A percentile compares a stretch with the other conserved stretches of the same genome.
Conservation (phyloP, 1,139 yeast species). For the Debaryomyces subglobosus region DNA sequence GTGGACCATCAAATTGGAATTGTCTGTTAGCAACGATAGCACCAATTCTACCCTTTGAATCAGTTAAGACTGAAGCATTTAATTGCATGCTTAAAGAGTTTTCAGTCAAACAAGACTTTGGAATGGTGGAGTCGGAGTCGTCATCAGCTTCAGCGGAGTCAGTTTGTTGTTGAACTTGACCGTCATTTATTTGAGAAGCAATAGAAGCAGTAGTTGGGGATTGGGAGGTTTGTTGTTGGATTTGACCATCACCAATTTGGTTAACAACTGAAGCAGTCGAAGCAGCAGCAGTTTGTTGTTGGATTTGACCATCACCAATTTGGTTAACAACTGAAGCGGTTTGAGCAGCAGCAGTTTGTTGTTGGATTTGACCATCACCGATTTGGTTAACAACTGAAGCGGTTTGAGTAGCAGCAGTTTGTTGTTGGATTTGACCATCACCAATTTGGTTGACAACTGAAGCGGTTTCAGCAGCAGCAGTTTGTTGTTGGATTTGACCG, state of each 20-base stretch:
- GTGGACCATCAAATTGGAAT: conserved; percentile 89
- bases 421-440: conserved; percentile 47
- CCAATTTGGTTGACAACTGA: conserved; percentile 32
- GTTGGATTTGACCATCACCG: conserved; percentile 40
- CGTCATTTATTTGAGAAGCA: conserved; percentile 37
- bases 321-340: conserved; percentile 50
- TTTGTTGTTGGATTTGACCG: conserved; percentile 45
- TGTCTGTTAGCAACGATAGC: conserved; percentile 85
- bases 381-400: conserved; percentile 37
- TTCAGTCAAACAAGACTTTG: conserved; percentile 48
- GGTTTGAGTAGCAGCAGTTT: conserved; percentile 30
- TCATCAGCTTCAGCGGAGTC: conserved; percentile 18
- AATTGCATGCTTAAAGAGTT: conserved; percentile 61
- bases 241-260: conserved; percentile 42
- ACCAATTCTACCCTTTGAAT: conserved; percentile 71
- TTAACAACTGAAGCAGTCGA: conserved; percentile 27
- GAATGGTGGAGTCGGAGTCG: conserved; percentile 14
- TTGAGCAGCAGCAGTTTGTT: conserved; percentile 29
- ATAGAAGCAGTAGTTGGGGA: conserved; percentile 29
- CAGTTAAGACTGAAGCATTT: conserved; percentile 56
- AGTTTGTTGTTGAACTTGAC: conserved; percentile 34
- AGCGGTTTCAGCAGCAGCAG: conserved; percentile 32
- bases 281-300: conserved; percentile 47
- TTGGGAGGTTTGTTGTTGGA: conserved; percentile 52
- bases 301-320: conserved; percentile 66